A percentile compares a stretch with the other conserved stretches of the same genome.
Conservation (phyloP, 164 flowering plant species). For the Hamamelis virginiana region DNA sequence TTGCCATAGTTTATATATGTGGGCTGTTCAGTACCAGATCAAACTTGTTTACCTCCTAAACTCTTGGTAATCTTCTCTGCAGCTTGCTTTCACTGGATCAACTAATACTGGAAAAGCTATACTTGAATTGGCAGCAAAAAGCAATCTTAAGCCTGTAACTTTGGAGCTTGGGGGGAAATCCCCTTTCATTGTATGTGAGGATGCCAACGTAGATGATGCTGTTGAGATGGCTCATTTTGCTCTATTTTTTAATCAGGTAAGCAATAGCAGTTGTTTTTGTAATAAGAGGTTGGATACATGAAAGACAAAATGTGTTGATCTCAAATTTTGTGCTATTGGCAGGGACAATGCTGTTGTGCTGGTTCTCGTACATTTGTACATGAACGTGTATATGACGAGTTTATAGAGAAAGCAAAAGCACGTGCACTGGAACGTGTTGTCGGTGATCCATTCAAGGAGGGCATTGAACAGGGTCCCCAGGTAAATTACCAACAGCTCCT, state of each 20-base stretch:
- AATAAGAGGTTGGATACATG: background rate
- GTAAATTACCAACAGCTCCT: conserved; percentile 20
- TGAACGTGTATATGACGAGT: conserved; percentile 61
- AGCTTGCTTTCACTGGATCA: conserved; percentile 65
- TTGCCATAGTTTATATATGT: background rate
- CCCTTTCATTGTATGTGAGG: conserved; percentile 57
- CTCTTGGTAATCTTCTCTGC: conserved; percentile 6
- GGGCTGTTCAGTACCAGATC: no score
- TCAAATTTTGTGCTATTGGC: conserved; percentile 5
- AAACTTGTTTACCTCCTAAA: background rate
- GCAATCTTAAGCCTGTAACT: conserved; percentile 49
- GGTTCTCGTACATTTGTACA: conserved; percentile 76
- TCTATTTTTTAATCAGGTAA: conserved; percentile 54
- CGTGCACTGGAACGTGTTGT: conserved; percentile 53
- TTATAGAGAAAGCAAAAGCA: conserved; percentile 60
- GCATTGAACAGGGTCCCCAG: conserved; percentile 77
- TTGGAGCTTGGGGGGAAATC: conserved; percentile 65
- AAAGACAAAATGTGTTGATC: background rate
- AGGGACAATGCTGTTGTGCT: conserved; percentile 75
- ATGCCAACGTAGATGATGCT: conserved; percentile 56
- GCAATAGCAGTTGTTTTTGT: background rate
- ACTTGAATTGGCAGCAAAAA: conserved; percentile 44
- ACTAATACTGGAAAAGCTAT: conserved; percentile 45
- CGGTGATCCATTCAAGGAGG: conserved; percentile 67
- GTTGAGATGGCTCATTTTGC: conserved; percentile 56